Conservation (phyloP, 257 asterid genomes). For the Solanum etuberosum region DNA sequence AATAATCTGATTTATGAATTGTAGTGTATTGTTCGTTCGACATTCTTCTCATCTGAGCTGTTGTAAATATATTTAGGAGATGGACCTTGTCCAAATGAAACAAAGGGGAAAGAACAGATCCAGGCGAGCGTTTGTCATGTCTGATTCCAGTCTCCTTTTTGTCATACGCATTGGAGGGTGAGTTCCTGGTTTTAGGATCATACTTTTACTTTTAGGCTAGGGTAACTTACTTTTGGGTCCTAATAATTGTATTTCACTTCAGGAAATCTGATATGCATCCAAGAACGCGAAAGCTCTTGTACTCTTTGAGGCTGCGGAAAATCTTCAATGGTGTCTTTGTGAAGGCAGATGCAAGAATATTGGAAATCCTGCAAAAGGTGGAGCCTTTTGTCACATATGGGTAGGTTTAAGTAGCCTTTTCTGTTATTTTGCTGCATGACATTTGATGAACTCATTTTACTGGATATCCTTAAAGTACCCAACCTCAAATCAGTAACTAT, state of each 20-base stretch:
- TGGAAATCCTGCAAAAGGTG: slow-evolving; percentile 63
- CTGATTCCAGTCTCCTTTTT: slow-evolving; percentile 57
- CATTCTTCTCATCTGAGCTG: not conserved
- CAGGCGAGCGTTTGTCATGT: slow-evolving; percentile 14
- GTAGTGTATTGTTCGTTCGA: not conserved
- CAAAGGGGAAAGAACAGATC: slow-evolving; percentile 44
- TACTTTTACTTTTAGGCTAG: not conserved
- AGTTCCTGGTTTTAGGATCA: not conserved
- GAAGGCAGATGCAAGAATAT: slow-evolving; percentile 39
- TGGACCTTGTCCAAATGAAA: slow-evolving; percentile 80
- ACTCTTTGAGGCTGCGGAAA: slow-evolving; percentile 67
- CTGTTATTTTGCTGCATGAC: not conserved
- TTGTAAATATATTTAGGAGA: slow-evolving; percentile 36
- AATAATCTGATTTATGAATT: not conserved
- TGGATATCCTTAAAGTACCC: not conserved
- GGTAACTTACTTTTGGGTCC: not conserved
- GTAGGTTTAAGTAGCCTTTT: slow-evolving; percentile 27
- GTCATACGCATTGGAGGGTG: slow-evolving; percentile 85
- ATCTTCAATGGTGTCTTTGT: slow-evolving; percentile 72
- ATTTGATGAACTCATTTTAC: not conserved
- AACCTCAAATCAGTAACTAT: not conserved
- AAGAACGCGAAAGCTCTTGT: slow-evolving; percentile 43
- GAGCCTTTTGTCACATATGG: slow-evolving; percentile 92
- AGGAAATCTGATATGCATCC: slow-evolving; percentile 88
- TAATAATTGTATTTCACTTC: slow-evolving; percentile 3